Conservation (phyloP, 352 stramenopile genomes). For the Globisporangium polare region DNA sequence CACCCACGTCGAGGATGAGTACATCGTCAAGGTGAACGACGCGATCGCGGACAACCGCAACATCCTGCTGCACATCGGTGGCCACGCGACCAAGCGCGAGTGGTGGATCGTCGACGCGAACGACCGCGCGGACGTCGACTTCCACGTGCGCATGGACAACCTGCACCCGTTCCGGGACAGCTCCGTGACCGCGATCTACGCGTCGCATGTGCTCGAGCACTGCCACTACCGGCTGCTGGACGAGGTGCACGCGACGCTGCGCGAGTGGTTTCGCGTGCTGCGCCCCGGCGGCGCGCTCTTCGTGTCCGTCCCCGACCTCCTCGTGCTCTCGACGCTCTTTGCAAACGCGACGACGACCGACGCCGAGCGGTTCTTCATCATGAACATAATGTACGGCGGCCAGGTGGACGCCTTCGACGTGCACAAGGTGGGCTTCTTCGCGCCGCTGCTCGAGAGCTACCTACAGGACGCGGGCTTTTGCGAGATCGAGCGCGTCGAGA, state of each 20-base stretch:
- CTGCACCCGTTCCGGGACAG: slow-evolving; percentile 56
- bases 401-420: slow-evolving; percentile 67
- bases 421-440: slow-evolving; percentile 76
- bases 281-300: slow-evolving; percentile 48
- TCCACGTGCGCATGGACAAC: slow-evolving; percentile 62
- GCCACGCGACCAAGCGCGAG: slow-evolving; percentile 28
- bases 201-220: slow-evolving; percentile 77
- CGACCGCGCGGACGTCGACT: slow-evolving; percentile 45
- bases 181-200: slow-evolving; percentile 63
- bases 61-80: slow-evolving; percentile 66
- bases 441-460: slow-evolving; percentile 41
- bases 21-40: slow-evolving; percentile 27
- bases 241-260: slow-evolving; percentile 45
- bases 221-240: slow-evolving; percentile 47
- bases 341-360: slow-evolving; percentile 45
- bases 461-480: slow-evolving; percentile 54
- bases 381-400: slow-evolving; percentile 71
- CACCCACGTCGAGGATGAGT: slow-evolving; percentile 30
- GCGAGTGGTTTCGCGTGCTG: slow-evolving; percentile 73
- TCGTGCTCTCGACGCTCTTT: slow-evolving; percentile 55
- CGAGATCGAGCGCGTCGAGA: slow-evolving; percentile 34
- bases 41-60: slow-evolving; percentile 24
- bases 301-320: slow-evolving; percentile 64
- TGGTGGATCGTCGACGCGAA: slow-evolving; percentile 78
- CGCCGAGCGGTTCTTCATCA: slow-evolving; percentile 55